phyloP scores from a whole-genome alignment of 345 rosid genomes.

The Abelmoschus esculentus region DNA sequence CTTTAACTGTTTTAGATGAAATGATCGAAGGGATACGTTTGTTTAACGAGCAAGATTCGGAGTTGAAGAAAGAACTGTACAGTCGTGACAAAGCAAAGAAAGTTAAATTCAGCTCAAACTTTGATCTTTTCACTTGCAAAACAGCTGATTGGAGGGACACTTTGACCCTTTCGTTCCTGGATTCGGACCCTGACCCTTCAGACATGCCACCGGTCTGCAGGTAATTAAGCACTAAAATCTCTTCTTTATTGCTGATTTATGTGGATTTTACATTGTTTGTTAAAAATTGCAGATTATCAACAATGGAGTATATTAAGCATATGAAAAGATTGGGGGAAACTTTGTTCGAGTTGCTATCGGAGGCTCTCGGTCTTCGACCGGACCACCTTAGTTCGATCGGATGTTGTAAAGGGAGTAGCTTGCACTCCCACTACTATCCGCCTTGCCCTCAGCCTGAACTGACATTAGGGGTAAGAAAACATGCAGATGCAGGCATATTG shows the following conservation, averaged over 20 bases:
- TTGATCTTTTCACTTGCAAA: background rate
- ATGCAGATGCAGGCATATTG: constrained; percentile 15
- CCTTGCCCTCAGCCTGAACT: constrained; percentile 28
- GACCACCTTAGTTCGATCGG: constrained; percentile 19
- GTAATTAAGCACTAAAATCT: background rate
- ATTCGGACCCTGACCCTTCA: constrained; percentile 8
- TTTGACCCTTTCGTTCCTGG: background rate
- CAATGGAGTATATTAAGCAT: background rate
- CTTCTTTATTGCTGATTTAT: background rate
- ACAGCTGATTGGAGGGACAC: constrained; percentile 25
- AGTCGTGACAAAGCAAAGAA: background rate
- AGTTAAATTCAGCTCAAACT: background rate
- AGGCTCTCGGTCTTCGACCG: background rate
- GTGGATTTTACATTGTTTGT: background rate
- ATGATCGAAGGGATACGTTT: constrained; percentile 12
- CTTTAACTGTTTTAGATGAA: constrained; percentile 22
- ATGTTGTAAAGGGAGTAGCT: constrained; percentile 9
- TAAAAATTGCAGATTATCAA: background rate
- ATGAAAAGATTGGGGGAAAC: background rate
- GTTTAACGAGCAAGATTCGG: constrained; percentile 19
- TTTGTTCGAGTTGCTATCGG: background rate
- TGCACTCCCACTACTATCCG: constrained; percentile 24
- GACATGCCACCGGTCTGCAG: constrained; percentile 20
- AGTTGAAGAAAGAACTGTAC: background rate
- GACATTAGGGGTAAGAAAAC: constrained; percentile 18